Base-by-base conservation (phyloP, 805 yeast species). In the Naumovozyma castellii region DNA sequence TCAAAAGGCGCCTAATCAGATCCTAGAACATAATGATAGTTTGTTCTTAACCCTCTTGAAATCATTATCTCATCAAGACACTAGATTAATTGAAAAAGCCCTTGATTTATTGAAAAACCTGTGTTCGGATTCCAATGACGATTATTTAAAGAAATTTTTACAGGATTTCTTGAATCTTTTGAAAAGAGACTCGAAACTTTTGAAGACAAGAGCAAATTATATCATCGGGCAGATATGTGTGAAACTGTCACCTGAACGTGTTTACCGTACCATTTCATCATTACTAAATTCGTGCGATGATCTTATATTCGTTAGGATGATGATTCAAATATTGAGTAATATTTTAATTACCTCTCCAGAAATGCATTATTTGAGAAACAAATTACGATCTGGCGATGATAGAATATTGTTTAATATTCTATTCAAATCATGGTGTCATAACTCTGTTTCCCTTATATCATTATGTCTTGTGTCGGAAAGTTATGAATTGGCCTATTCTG, bases 361-460 rank as follows among this genome's bases (percentile, higher is more conserved):
- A 53, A 68, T 92, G 37, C 62, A 75, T 0, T 68, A 69, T 2
- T 68, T 92, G 46, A 73, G 98, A 39, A 76, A 73, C 42, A 75
- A 82, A 50, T 65, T 90, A 38, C 70, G 78, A 58, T 71, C 62
- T 56, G 61, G 79, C n/a, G 84, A 80, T 38, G 92, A 84, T 41
- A 76, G 80, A 68, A 60, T 69, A 17, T 67, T 88, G 32, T 92
- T 92, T 57, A 72, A 82, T 19, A 67, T 80, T 0, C 66, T 92
- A 40, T 92, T 90, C 63, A 78, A 76, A 53, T 78, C 94, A 42
- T 92, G 98, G 98, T 79, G 94, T 48, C 80, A 81, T 44, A 90
- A 86, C 56, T 79, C 95, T 0, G 87, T 94, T 1, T 88, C 97
- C 3, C 84, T 88, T 0, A 65, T 92, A 32, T 79, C 95, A 2